Conservation (phyloP, 2,329 filamentous ascomycete species). For the Ustilaginoidea virens region DNA sequence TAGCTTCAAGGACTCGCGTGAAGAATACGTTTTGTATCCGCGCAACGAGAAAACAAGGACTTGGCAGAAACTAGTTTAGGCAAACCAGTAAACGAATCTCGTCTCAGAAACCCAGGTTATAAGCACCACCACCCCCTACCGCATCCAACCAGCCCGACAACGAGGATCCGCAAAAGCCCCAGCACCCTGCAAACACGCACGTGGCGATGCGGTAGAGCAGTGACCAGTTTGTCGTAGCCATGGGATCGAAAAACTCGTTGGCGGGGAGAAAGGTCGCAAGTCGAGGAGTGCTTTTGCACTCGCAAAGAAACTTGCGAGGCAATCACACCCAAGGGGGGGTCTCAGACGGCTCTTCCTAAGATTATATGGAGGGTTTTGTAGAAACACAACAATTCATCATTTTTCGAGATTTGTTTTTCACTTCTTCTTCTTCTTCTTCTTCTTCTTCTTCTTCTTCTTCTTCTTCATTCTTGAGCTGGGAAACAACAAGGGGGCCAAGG, state of each 20-base stretch:
- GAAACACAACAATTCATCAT: conserved; percentile 24
- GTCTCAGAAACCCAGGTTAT: conserved; percentile 30
- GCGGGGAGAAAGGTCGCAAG: conserved; percentile 3
- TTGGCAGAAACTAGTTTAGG: not conserved
- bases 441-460: not conserved
- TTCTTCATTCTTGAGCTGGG: not conserved
- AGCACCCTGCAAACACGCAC: conserved; percentile 12
- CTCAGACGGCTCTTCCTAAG: conserved; percentile 33
- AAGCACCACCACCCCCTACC: conserved; percentile 27
- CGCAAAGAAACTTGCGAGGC: conserved; percentile 1
- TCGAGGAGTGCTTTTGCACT: conserved; percentile 7
- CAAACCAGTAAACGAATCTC: conserved; percentile 14
- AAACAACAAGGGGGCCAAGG: not conserved
- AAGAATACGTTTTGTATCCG: no score
- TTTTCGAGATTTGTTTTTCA: conserved; percentile 7
- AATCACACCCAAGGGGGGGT: conserved; percentile 15
- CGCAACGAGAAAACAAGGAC: not conserved
- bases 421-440: not conserved
- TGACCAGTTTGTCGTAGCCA: conserved; percentile 3
- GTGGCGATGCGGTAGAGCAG: conserved; percentile 17
- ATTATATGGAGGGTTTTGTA: conserved; percentile 18
- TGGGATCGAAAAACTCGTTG: conserved; percentile 7
- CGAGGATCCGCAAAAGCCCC: conserved; percentile 8
- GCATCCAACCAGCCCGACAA: conserved; percentile 13
- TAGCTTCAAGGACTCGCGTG: not conserved